Evolutionary conservation across 495 filamentous ascomycete species (phyloP).

Genomic region (Trichoderma gamsii): DNA sequence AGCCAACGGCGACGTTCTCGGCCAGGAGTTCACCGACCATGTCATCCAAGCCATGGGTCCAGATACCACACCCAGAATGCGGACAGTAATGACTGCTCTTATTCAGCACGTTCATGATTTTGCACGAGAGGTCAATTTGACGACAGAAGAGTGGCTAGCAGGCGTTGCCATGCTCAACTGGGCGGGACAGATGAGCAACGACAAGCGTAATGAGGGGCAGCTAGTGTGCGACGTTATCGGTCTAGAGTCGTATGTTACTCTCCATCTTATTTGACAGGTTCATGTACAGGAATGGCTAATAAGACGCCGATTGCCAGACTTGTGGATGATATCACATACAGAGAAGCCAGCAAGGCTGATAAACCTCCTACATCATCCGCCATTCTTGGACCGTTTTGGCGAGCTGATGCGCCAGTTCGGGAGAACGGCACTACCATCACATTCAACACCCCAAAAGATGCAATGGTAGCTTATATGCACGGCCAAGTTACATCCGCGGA

Average conservation of each 20-base stretch:
- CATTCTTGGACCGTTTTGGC: constrained; percentile 74
- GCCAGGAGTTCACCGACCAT: constrained; percentile 56
- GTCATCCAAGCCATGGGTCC: constrained; percentile 68
- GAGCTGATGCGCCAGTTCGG: constrained; percentile 57
- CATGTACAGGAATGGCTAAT: constrained; percentile 23
- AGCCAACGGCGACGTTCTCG: background rate
- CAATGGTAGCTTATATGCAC: constrained; percentile 55
- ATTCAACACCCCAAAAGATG: constrained; percentile 28
- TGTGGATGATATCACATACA: constrained; percentile 73
- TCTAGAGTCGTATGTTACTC: constrained; percentile 47
- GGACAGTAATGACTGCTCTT: constrained; percentile 47
- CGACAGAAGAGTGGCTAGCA: constrained; percentile 46
- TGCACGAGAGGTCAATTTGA: constrained; percentile 53
- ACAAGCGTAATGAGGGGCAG: constrained; percentile 67
- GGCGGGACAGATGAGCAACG: constrained; percentile 64
- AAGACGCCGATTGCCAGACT: constrained; percentile 25
- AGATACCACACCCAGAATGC: constrained; percentile 53
- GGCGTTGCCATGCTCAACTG: constrained; percentile 57
- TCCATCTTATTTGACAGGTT: background rate
- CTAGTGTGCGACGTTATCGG: constrained; percentile 68
- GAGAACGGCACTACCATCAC: constrained; percentile 60
- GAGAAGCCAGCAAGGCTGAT: constrained; percentile 37
- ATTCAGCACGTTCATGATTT: constrained; percentile 54
- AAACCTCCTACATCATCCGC: constrained; percentile 61
- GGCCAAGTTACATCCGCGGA: constrained; percentile 54